A percentile compares a stretch with the other conserved stretches of the same genome.
These are phyloP conservation scores for Aspergillus sp. DNA, from an alignment of 2,329 filamentous ascomycete species.

Conservation along the genomic window DNA sequence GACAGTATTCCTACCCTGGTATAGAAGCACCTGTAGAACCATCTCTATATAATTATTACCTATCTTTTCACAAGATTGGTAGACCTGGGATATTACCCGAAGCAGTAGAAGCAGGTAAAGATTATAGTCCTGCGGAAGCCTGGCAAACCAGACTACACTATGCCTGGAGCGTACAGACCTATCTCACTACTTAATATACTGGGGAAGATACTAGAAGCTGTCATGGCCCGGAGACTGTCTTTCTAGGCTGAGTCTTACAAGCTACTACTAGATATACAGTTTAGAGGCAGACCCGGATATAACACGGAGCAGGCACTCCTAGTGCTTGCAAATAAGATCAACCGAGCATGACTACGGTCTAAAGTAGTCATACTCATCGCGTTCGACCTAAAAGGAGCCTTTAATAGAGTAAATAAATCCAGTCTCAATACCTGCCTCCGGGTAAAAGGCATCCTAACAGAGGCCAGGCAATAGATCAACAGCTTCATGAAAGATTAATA, in stretches of 20 bases:
- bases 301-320: constrained; percentile 24
- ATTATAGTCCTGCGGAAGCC: constrained; percentile 27
- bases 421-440: constrained; percentile 8
- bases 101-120: constrained; percentile 17
- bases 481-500: constrained; percentile 20
- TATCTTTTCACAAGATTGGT: constrained; percentile 16
- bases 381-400: constrained; percentile 21
- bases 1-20: constrained; percentile 6
- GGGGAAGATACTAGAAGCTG: constrained; percentile 22
- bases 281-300: constrained; percentile 19
- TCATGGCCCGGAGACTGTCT: not conserved
- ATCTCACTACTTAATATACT: constrained; percentile 28
- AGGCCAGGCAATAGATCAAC: constrained; percentile 13
- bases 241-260: not conserved
- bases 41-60: constrained; percentile 7
- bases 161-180: constrained; percentile 23
- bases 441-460: not conserved
- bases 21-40: constrained; percentile 14
- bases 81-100: constrained; percentile 19
- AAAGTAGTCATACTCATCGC: constrained; percentile 20
- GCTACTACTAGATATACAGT: constrained; percentile 24
- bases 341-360: constrained; percentile 12
- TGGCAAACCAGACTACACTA: constrained; percentile 25
- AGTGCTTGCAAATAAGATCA: constrained; percentile 20
- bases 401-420: constrained; percentile 18